These are phyloP conservation scores for Cladosporium colombiae DNA, from an alignment of 2,329 filamentous ascomycete genomes.

Conservation along the genomic window DNA sequence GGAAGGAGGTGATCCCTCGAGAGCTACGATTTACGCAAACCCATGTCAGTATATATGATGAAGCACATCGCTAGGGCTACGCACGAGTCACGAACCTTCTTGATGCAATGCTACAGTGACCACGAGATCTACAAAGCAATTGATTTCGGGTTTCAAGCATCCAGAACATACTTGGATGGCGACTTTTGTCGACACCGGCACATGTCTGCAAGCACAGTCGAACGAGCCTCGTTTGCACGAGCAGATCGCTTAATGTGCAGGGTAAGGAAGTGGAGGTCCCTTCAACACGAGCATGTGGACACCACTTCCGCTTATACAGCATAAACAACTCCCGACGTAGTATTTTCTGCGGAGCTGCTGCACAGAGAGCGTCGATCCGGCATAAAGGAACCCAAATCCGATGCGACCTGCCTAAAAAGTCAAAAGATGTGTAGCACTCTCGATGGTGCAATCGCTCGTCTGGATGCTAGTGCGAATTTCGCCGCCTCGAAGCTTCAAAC, in stretches of 20 bases:
- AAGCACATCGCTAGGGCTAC: background rate
- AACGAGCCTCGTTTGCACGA: too few species aligned
- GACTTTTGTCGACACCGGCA: background rate
- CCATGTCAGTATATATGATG: background rate
- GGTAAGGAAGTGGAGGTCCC: background rate
- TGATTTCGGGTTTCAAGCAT: background rate
- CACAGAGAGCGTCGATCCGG: background rate
- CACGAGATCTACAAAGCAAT: background rate
- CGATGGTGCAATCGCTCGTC: background rate
- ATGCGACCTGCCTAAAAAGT: slow-evolving; percentile 7
- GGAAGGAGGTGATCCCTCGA: background rate
- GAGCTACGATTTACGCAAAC: background rate
- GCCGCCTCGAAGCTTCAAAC: background rate
- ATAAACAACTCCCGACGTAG: background rate
- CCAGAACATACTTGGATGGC: background rate
- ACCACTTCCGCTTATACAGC: background rate
- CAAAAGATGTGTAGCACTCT: background rate
- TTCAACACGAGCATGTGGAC: background rate
- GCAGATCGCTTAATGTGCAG: background rate
- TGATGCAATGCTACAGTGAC: background rate
- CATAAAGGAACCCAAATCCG: background rate
- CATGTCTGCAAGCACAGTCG: background rate
- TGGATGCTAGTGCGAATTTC: background rate
- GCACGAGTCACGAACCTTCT: background rate
- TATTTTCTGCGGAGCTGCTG: background rate